Evolutionary conservation across 2,329 filamentous ascomycete species (phyloP), one percentile per base, ranked within the genome.

Genomic region (Emergomyces africanus): DNA sequence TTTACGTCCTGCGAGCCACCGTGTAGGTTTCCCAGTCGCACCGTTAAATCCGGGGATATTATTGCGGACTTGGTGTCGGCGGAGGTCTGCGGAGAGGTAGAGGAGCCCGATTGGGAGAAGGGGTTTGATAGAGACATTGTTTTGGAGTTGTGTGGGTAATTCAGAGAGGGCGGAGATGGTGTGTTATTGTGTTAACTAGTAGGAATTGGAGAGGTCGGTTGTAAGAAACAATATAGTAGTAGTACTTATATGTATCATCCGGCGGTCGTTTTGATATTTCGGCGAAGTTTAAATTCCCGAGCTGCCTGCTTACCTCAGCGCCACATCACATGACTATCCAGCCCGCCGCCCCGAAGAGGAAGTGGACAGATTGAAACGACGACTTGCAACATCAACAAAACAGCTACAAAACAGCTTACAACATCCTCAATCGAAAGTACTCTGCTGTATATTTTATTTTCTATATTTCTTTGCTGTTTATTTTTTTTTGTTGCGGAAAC

Each of bases 31-130:
- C n/a, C n/a, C n/a, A n/a, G n/a, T n/a, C n/a, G n/a, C n/a, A n/a
- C n/a, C n/a, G n/a, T n/a, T n/a, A n/a, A n/a, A n/a, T n/a, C 44
- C 44, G 87, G 83, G 73, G 82, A 79, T 70, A 87, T 82, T 60
- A 89, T 67, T 57, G 80, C 71, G 77, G 79, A 74, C 80, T 77
- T 76, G 64, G 74, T 66, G 50, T 75, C 71, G 61, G 65, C 66
- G 46, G 67, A 63, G 41, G 70, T 60, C 28, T 55, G 53, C 56
- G 61, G 57, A 60, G 71, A 66, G 57, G 66, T 63, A 61, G 68
- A 64, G 50, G 70, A 61, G 59, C 61, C 59, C 58, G 70, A 66
- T 18, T 50, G 15, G 58, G 66, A 65, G 63, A 68, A 66, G 57
- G 72, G 71, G 58, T 74, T 72, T 64, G 75, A 74, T 63, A 74